These are phyloP conservation scores for Solanum piurae DNA, from an alignment of 257 asterid species.

Conservation along the genomic window DNA sequence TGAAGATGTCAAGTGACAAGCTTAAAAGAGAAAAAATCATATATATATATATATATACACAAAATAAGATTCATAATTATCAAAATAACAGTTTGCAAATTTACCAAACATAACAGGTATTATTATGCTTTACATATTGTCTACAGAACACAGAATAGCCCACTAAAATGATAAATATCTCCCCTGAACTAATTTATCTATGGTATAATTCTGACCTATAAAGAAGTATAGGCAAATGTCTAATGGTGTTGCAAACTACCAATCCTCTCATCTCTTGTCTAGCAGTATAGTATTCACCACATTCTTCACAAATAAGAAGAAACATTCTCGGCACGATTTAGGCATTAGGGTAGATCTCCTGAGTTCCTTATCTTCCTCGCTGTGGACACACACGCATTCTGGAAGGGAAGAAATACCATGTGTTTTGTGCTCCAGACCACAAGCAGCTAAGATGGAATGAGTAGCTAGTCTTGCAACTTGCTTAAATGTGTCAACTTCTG, in stretches of 20 bases:
- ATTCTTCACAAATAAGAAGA: slow-evolving; percentile 47
- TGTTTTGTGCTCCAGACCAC: slow-evolving; percentile 47
- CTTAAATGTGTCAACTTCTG: slow-evolving; percentile 47
- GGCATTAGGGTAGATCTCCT: slow-evolving; percentile 48
- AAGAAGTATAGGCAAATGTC: neutral
- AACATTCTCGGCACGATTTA: slow-evolving; percentile 57
- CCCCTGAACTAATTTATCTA: neutral
- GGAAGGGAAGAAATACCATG: slow-evolving; percentile 21
- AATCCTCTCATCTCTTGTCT: slow-evolving; percentile 7
- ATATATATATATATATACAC: neutral
- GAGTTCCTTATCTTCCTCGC: slow-evolving; percentile 10
- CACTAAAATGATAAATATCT: neutral
- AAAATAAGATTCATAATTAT: neutral
- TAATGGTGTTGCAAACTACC: neutral
- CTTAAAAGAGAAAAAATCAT: neutral
- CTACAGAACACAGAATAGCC: neutral
- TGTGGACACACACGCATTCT: slow-evolving; percentile 35
- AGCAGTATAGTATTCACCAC: slow-evolving; percentile 30
- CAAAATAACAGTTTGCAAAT: neutral
- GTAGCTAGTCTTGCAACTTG: slow-evolving; percentile 64
- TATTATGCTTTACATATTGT: neutral
- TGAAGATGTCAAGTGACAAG: neutral
- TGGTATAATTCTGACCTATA: neutral
- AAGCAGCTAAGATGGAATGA: slow-evolving; percentile 52
- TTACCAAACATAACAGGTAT: neutral